phyloP scores from a whole-genome alignment of 1,139 yeast genomes.

The Pichia sp. region DNA sequence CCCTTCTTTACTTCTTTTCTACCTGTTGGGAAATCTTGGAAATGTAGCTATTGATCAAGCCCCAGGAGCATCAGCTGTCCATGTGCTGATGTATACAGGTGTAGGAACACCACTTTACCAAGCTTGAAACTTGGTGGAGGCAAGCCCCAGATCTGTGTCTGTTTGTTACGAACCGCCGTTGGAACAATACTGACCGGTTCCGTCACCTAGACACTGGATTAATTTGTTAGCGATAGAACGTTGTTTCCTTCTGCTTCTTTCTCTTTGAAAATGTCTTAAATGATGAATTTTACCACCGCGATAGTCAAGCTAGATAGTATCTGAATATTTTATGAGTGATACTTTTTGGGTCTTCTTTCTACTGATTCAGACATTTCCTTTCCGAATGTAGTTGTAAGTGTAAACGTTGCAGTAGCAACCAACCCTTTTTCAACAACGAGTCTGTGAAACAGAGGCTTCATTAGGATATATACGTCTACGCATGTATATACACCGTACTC shows the following conservation, averaged over 20 bases:
- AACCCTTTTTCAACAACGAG: neutral
- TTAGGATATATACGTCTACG: neutral
- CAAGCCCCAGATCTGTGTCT: neutral
- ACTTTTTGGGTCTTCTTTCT: constrained; percentile 35
- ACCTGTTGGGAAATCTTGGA: no score
- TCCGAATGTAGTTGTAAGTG: neutral
- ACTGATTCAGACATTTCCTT: constrained; percentile 15
- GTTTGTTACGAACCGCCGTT: neutral
- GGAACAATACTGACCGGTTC: no score
- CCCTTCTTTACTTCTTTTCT: neutral
- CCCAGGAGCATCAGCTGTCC: no score
- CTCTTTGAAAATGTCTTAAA: constrained; percentile 12
- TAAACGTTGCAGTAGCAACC: neutral
- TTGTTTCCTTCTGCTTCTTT: neutral
- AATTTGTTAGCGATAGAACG: neutral
- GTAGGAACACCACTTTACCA: neutral
- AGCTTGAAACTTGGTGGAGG: neutral
- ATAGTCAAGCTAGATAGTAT: constrained; percentile 38
- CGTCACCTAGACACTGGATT: no score
- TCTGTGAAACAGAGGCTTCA: neutral
- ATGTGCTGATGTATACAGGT: no score
- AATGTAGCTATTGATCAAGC: no score
- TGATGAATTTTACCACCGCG: constrained; percentile 33
- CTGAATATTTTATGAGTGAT: constrained; percentile 32
- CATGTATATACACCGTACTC: neutral